Evolutionary conservation across 2,329 filamentous ascomycete species (phyloP).

Genomic region (Alternaria atra): DNA sequence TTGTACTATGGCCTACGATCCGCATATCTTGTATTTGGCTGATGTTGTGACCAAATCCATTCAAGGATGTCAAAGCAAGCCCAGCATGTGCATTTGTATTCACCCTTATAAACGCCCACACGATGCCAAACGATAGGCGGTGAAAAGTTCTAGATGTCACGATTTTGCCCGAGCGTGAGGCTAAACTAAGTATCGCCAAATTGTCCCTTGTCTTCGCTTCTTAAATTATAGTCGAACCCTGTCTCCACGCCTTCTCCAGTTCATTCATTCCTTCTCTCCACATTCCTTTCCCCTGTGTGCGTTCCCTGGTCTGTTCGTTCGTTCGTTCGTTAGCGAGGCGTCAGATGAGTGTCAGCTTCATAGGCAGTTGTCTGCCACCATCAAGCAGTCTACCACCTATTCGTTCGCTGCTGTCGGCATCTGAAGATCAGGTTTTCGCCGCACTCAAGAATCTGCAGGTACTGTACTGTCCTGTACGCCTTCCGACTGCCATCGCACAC

Average conservation of each 20-base stretch:
- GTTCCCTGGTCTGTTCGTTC: slow-evolving; percentile 7
- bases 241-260: slow-evolving; percentile 28
- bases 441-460: slow-evolving; percentile 40
- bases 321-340: slow-evolving; percentile 7
- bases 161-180: slow-evolving; percentile 39
- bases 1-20: background rate
- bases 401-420: slow-evolving; percentile 29
- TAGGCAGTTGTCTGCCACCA: slow-evolving; percentile 41
- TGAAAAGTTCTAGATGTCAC: slow-evolving; percentile 40
- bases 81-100: background rate
- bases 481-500: slow-evolving; percentile 32
- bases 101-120: slow-evolving; percentile 21
- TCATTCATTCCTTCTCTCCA: slow-evolving; percentile 23
- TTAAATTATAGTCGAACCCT: slow-evolving; percentile 4
- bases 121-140: slow-evolving; percentile 42
- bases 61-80: background rate
- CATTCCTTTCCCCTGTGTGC: slow-evolving; percentile 8
- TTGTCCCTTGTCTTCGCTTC: slow-evolving; percentile 11
- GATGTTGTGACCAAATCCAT: background rate
- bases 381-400: slow-evolving; percentile 46
- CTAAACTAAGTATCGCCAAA: slow-evolving; percentile 36
- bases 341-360: slow-evolving; percentile 39
- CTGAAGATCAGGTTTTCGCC: slow-evolving; percentile 33
- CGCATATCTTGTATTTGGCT: background rate
- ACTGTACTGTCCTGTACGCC: slow-evolving; percentile 47